Evolutionary conservation across 129 eudicot species (phyloP), one percentile per base, ranked within the genome.

Genomic region (Lonicera japonica): DNA sequence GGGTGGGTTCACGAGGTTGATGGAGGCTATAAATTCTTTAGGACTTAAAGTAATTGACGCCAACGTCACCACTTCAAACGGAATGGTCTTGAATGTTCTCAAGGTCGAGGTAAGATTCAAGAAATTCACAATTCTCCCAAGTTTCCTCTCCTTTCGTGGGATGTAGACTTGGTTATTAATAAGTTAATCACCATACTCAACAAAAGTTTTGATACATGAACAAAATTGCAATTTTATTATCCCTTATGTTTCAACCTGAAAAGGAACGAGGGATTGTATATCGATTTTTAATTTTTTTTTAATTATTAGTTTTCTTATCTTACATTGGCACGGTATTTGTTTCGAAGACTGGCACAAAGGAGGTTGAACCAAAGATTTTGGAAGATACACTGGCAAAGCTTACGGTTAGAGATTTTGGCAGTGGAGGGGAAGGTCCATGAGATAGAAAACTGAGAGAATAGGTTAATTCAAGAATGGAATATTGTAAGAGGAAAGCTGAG

Each of bases 41-140:
- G 90, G 86, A 20, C 81, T 86, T 39, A 67, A 75, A 68, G 87
- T 86, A 1, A 75, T 40, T 19, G 94, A 87, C 64, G 75, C 58
- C 10, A 90, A 79, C 70, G 72, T 79, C 25, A 74, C 86, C n/a
- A 76, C 87, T 12, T 74, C 61, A 10, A 29, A 86, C 34, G 92
- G 80, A 19, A 61, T 60, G 23, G 74, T 86, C 21, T 56, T 77
- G 75, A 86, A 74, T 75, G 40, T 75, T 66, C 73, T 83, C 60
- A 70, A 25, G 23, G 72, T 86, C 17, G 72, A 82, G 90, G 97
- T 80, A 66, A 36, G 58, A 15, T 46, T 25, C 39, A 29, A 39
- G 16, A 40, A 21, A 8, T 29, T 9, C 18, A 2, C 11, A 48
- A 25, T 41, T 12, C 11, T n/a, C 19, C 36, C 6, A 25, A 20